Percentiles rank a stretch among this genome's conserved stretches.
These are phyloP conservation scores for Moricandia moricandioides DNA, from an alignment of 345 rosid species.

Conservation along the genomic window DNA sequence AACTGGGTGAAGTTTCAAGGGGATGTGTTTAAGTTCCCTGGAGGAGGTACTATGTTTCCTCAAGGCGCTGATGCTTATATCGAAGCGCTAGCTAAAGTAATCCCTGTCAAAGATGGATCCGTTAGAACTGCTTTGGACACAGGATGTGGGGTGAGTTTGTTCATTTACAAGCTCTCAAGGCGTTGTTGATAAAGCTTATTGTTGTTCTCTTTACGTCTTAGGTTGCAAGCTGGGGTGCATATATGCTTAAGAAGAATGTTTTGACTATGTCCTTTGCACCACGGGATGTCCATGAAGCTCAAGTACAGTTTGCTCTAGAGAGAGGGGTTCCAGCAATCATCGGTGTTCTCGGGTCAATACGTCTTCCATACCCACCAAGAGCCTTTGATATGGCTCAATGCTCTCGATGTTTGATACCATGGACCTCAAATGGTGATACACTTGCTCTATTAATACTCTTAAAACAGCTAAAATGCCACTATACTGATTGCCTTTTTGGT, in stretches of 20 bases:
- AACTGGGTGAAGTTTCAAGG: constrained; percentile 77
- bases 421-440: constrained; percentile 43
- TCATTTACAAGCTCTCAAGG: neutral
- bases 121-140: constrained; percentile 96
- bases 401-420: constrained; percentile 91
- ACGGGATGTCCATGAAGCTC: constrained; percentile 94
- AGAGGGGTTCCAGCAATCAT: constrained; percentile 92
- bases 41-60: constrained; percentile 99
- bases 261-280: constrained; percentile 96
- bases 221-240: constrained; percentile 99
- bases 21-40: constrained; percentile 87
- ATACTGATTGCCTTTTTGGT: neutral
- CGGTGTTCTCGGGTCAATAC: constrained; percentile 87
- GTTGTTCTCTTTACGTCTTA: constrained; percentile 11
- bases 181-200: neutral
- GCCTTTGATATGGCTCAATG: constrained; percentile 99
- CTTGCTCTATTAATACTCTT: neutral
- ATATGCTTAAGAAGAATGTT: constrained; percentile 79
- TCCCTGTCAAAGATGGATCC: constrained; percentile 84
- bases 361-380: constrained; percentile 87
- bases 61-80: constrained; percentile 97
- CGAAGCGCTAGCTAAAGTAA: constrained; percentile 79
- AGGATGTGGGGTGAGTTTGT: constrained; percentile 73
- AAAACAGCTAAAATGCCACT: too few relatives aligned
- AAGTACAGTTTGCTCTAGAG: constrained; percentile 98